phyloP scores from a whole-genome alignment of 805 yeast species.

The Cyberlindnera mycetangii region DNA sequence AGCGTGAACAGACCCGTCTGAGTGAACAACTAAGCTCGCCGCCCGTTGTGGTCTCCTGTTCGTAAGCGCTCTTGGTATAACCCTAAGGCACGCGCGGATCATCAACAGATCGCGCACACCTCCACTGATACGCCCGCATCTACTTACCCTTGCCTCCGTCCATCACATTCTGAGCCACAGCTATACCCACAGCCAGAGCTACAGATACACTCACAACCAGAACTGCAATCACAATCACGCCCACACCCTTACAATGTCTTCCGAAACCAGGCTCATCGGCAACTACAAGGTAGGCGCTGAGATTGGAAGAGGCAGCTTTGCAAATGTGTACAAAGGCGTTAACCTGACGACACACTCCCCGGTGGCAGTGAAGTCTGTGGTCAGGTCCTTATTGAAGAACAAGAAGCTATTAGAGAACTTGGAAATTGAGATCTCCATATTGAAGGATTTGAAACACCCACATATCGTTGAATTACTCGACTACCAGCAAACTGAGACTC shows the following conservation, averaged over 20 bases:
- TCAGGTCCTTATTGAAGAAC: slow-evolving; percentile 75
- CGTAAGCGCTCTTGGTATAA: too few species aligned
- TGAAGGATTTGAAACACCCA: slow-evolving; percentile 86
- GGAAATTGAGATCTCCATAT: slow-evolving; percentile 87
- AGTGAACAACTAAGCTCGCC: too few species aligned
- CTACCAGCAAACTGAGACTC: slow-evolving; percentile 70
- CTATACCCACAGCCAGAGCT: background rate
- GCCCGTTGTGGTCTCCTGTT: too few species aligned
- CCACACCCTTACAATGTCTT: slow-evolving; percentile 7
- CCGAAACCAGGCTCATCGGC: slow-evolving; percentile 21
- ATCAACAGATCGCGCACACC: too few species aligned
- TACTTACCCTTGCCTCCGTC: too few species aligned
- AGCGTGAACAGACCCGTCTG: too few species aligned
- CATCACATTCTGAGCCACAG: too few species aligned
- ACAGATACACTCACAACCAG: background rate
- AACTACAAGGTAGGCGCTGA: slow-evolving; percentile 40
- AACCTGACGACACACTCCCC: slow-evolving; percentile 50
- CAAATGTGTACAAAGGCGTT: slow-evolving; percentile 87
- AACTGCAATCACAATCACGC: slow-evolving; percentile 7
- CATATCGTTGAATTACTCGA: slow-evolving; percentile 88
- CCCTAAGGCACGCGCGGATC: too few species aligned
- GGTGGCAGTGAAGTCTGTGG: slow-evolving; percentile 88
- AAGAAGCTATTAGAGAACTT: slow-evolving; percentile 86
- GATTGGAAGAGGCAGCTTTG: slow-evolving; percentile 95
- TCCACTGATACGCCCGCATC: too few species aligned